Evolutionary conservation across 371 early-diverging fungal species (phyloP), one percentile per base, ranked within the genome.

Genomic region (Funneliformis caledonium): DNA sequence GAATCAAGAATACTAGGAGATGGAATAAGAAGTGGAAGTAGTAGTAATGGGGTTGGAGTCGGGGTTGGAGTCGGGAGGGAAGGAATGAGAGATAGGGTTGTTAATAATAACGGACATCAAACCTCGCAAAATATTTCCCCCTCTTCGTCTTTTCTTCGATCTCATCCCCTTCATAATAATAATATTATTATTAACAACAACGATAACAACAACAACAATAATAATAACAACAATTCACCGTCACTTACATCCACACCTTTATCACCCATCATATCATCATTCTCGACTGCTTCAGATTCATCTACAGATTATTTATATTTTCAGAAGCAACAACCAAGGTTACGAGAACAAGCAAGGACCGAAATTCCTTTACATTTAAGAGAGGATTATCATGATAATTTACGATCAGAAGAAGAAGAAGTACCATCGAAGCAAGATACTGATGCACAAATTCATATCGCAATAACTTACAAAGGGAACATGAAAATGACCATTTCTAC

Each of bases 401-500:
- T 26, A 31, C 14, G 12, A 4, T 37, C 61, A 5, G 76, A 61
- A 22, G 68, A 59, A 56, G 42, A n/a, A 5, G 43, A 50, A 48
- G 65, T 45, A 16, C 4, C 33, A 59, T 37, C 64, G 8, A 64
- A 84, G 43, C 75, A 84, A 42, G 86, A 86, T 82, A 91, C 88
- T 80, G 97, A 97, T 83, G 89, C 94, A 72, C 97, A 97, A 83
- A 80, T 96, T 8, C 89, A 92, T 50, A 85, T 96, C 62, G 75
- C 86, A 22, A 88, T 97, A 1, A 87, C 89, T 4, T 97, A 97
- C 83, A 91, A 92, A 69, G 97, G 97, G 2, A 92, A 96, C 83
- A 92, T 96, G 92, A 87, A 91, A 16, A 87, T 96, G 86, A 91
- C 94, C n/a, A 84, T 98, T 11, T 82, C 91, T 65, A 97, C 96